These are phyloP conservation scores for Aureoboletus auriporus DNA, from an alignment of 768 basidiomycete species.

Conservation along the genomic window DNA sequence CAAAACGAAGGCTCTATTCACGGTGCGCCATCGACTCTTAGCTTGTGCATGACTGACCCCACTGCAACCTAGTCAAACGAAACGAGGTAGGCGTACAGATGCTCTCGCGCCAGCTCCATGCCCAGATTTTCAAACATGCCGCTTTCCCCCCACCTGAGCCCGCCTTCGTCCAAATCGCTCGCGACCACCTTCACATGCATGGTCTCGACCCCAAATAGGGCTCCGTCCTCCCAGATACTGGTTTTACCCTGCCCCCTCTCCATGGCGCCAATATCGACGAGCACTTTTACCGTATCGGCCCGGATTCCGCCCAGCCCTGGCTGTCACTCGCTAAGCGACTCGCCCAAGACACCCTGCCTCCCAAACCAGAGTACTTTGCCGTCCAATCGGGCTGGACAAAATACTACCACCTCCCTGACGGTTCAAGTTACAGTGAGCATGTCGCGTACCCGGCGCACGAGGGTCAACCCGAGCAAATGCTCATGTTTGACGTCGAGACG, in stretches of 20 bases:
- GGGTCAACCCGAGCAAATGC: conserved; percentile 62
- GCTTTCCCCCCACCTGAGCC: conserved; percentile 59
- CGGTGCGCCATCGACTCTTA: not conserved
- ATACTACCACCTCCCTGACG: conserved; percentile 68
- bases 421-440: conserved; percentile 70
- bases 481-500: conserved; percentile 93
- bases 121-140: conserved; percentile 74
- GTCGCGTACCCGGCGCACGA: conserved; percentile 65
- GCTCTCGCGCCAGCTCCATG: conserved; percentile 74
- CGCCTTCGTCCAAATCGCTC: conserved; percentile 69
- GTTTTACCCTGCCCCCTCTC: conserved; percentile 79
- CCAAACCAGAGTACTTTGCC: conserved; percentile 52
- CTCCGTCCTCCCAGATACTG: conserved; percentile 73
- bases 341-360: conserved; percentile 50
- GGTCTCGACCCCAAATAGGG: conserved; percentile 76
- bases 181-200: conserved; percentile 76
- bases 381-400: conserved; percentile 84
- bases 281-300: conserved; percentile 84
- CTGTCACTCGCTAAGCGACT: conserved; percentile 62
- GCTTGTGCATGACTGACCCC: not conserved
- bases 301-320: conserved; percentile 70
- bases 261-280: conserved; percentile 80
- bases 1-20: not conserved
- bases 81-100: conserved; percentile 94
- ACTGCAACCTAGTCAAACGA: conserved; percentile 48